phyloP scores from a whole-genome alignment of 1,139 yeast genomes.

The Pichia sp. region DNA sequence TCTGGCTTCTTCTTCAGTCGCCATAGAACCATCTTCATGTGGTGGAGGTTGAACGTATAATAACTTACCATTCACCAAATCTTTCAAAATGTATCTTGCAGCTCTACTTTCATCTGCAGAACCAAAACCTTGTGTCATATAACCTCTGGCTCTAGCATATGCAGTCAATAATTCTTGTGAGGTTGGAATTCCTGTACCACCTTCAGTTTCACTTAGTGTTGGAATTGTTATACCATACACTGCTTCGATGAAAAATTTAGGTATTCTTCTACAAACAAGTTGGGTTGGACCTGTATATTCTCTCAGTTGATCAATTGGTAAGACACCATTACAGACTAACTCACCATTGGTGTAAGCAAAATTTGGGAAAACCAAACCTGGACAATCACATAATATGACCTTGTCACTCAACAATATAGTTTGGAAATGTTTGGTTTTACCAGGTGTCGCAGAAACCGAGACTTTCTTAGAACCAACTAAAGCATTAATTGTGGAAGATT shows the following conservation, averaged over 20 bases:
- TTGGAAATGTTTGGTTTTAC: conserved; percentile 98
- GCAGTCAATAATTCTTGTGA: conserved; percentile 86
- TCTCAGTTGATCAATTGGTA: conserved; percentile 94
- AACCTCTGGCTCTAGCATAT: conserved; percentile 95
- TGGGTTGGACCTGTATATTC: conserved; percentile 91
- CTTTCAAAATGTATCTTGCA: conserved; percentile 85
- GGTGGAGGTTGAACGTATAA: conserved; percentile 89
- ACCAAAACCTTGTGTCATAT: conserved; percentile 95
- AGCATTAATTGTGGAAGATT: conserved; percentile 93
- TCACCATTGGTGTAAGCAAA: conserved; percentile 97
- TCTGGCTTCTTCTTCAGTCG: conserved; percentile 42
- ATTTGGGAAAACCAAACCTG: conserved; percentile 97
- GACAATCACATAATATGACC: conserved; percentile 93
- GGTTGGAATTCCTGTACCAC: conserved; percentile 84
- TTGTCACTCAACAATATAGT: conserved; percentile 80
- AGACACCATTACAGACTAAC: conserved; percentile 93
- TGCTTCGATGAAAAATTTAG: conserved; percentile 83
- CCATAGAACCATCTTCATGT: conserved; percentile 37
- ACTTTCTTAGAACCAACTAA: conserved; percentile 94
- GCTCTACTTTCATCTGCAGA: conserved; percentile 97
- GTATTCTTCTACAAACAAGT: conserved; percentile 79
- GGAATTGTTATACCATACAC: conserved; percentile 88
- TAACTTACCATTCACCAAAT: conserved; percentile 88
- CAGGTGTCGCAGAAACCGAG: conserved; percentile 96
- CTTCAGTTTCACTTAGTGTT: conserved; percentile 67